phyloP scores from a whole-genome alignment of 345 rosid species.

The Leavenworthia alabamica region DNA sequence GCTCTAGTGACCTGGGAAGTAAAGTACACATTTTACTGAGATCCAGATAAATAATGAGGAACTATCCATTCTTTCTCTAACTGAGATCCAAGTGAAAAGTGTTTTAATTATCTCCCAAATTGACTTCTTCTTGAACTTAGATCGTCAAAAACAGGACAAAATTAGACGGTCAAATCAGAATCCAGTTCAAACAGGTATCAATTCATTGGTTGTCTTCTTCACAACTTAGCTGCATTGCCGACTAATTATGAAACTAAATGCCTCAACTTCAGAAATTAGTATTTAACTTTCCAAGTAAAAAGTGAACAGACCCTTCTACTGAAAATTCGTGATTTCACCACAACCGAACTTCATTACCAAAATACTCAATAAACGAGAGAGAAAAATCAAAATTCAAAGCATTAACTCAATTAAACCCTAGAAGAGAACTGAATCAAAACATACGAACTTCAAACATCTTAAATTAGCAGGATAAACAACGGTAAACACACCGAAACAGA shows the following conservation, averaged over 20 bases:
- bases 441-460: conserved; percentile 18
- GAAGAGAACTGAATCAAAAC: conserved; percentile 30
- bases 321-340: conserved; percentile 23
- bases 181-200: background rate
- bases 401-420: conserved; percentile 22
- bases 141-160: background rate
- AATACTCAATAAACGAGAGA: conserved; percentile 17
- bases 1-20: background rate
- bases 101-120: background rate
- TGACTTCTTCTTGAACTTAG: background rate
- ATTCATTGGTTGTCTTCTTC: background rate
- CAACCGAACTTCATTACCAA: conserved; percentile 36
- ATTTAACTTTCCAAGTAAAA: conserved; percentile 1
- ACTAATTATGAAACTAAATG: conserved; percentile 22
- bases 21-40: background rate
- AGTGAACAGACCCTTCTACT: conserved; percentile 24
- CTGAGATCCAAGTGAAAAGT: conserved; percentile 4
- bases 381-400: background rate
- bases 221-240: conserved; percentile 11
- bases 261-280: conserved; percentile 10
- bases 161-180: conserved; percentile 1
- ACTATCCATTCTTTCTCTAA: background rate
- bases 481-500: background rate
- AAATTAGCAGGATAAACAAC: conserved; percentile 5
- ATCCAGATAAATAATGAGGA: background rate